phyloP scores from a whole-genome alignment of 106 monocot species.

The Dendrobium chrysotoxum region DNA sequence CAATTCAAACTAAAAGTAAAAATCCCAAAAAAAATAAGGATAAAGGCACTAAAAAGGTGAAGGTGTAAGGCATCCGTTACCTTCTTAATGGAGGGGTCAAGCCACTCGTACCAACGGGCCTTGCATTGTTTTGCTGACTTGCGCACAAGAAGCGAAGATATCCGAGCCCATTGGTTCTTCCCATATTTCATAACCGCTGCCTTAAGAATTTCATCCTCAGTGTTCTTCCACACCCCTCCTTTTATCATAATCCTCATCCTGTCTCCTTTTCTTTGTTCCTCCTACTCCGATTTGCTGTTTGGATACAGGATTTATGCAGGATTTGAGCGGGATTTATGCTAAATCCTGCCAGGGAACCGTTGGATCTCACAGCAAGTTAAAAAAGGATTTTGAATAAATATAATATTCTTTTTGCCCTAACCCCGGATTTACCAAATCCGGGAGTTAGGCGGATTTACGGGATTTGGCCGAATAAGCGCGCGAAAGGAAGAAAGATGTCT shows the following conservation, averaged over 20 bases:
- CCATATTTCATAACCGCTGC: constrained; percentile 99
- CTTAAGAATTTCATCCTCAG: constrained; percentile 98
- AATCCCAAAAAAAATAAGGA: not conserved
- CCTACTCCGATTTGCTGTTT: not conserved
- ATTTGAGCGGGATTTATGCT: not conserved
- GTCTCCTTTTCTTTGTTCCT: constrained; percentile 7
- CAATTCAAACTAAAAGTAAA: not conserved
- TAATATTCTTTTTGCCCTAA: too few species aligned
- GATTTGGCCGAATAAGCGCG: too few species aligned
- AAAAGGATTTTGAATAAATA: too few species aligned
- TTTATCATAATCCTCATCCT: constrained; percentile 99
- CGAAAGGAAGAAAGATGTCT: too few species aligned
- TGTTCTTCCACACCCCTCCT: constrained; percentile 99
- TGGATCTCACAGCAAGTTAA: too few species aligned
- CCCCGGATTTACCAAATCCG: too few species aligned
- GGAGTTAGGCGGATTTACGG: too few species aligned
- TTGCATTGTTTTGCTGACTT: constrained; percentile 99
- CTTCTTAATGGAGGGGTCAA: constrained; percentile 96
- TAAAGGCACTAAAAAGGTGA: not conserved
- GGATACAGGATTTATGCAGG: not conserved
- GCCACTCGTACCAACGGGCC: constrained; percentile 97
- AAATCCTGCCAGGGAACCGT: too few species aligned
- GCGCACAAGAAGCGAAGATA: constrained; percentile 84
- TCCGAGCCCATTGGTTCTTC: constrained; percentile 98
- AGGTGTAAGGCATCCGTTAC: constrained; percentile 13